A percentile compares a stretch with the other conserved stretches of the same genome.
These are phyloP conservation scores for Xylaria polymorpha DNA, from an alignment of 2,329 filamentous ascomycete species.

Conservation along the genomic window DNA sequence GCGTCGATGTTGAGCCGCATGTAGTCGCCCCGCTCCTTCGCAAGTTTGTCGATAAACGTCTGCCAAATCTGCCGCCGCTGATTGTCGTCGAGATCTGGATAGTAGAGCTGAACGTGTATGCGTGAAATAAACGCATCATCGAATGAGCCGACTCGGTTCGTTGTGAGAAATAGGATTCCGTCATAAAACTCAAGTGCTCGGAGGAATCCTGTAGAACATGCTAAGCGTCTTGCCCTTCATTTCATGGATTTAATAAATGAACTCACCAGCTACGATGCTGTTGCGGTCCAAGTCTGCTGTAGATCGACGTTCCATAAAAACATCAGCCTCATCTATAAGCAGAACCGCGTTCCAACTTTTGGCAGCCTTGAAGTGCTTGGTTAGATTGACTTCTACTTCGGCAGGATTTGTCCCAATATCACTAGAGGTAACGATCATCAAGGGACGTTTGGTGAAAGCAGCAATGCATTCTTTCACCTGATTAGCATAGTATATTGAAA, in stretches of 20 bases:
- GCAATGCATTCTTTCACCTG: conserved; percentile 51
- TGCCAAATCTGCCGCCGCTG: conserved; percentile 47
- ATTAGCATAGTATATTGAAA: not conserved
- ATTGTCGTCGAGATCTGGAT: conserved; percentile 46
- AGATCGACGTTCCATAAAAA: conserved; percentile 52
- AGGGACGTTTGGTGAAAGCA: conserved; percentile 47
- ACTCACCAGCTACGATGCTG: conserved; percentile 48
- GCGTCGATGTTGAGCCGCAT: conserved; percentile 42
- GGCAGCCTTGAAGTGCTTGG: conserved; percentile 39
- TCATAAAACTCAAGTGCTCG: conserved; percentile 49
- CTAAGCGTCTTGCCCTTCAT: not conserved
- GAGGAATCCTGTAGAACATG: conserved; percentile 43
- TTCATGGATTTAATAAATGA: not conserved
- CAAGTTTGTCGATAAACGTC: conserved; percentile 48
- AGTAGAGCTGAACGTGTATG: conserved; percentile 48
- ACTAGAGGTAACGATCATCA: conserved; percentile 49
- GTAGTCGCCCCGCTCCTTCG: conserved; percentile 41
- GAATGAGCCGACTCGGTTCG: conserved; percentile 48
- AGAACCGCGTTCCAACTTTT: conserved; percentile 47
- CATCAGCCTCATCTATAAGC: conserved; percentile 53
- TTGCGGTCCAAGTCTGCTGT: conserved; percentile 42
- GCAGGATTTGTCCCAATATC: conserved; percentile 41
- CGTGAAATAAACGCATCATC: conserved; percentile 51
- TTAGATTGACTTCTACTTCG: conserved; percentile 24
- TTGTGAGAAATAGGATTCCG: conserved; percentile 50